Evolutionary conservation across 179 eudicot species (phyloP), one percentile per base, ranked within the genome.

Genomic region (Beta macrorhiza): DNA sequence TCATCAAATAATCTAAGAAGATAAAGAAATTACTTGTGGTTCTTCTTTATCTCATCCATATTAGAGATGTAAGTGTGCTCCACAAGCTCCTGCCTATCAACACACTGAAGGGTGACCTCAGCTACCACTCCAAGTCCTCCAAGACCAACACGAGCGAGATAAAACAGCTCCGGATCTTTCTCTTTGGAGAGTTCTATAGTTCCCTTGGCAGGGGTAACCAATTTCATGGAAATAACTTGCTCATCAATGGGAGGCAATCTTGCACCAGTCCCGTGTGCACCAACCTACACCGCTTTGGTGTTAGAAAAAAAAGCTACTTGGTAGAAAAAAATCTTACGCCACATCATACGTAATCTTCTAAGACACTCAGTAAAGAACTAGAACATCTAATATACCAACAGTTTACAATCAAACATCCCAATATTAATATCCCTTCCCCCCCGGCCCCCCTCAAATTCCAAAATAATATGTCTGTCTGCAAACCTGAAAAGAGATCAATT

Each of bases 241-340:
- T 94, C 99, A 82, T 96, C 99, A 53, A 96, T 94, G 25, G 98
- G 97, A 81, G 99, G 99, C 83, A 96, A 85, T 87, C 91, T 89
- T 74, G 97, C 97, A 84, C 99, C 99, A 77, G 99, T 96, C 52
- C 99, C 98, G 89, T 96, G 99, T 10, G 99, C 99, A 63, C 99
- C 99, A 84, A 96, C 98, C 99, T 96, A 86, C 74, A 84, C 76
- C 63, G 81, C 11, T 14, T 19, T 0, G 37, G 73, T 62, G 73
- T 82, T 69, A 79, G 29, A 72, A 52, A 75, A 10, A 10, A 11
- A 76, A 65, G 69, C 80, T 32, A 67, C 53, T 49, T 49, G 14
- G 2, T 32, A 68, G 51, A 10, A 20, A 9, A 52, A 74, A 68
- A 67, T 14, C 42, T 15, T 20, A 47, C 5, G 22, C 77, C 15